Conservation (phyloP, 2,329 filamentous ascomycete species). For the Calonectria hawksworthii region DNA sequence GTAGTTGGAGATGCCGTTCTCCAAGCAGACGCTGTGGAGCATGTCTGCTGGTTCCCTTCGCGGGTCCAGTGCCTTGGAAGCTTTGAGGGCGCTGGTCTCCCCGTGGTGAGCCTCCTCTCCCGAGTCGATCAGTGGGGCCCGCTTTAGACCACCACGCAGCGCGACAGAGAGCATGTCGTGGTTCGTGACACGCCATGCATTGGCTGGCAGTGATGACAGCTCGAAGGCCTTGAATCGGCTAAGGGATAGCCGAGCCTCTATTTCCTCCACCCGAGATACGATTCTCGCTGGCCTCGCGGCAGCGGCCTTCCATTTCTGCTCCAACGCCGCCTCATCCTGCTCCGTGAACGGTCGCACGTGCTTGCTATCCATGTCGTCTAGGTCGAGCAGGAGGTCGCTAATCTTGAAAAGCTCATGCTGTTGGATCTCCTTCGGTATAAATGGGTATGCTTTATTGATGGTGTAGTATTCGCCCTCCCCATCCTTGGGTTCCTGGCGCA, state of each 20-base stretch:
- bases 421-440: conserved; percentile 24
- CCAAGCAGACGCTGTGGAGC: conserved; percentile 38
- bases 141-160: conserved; percentile 46
- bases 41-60: conserved; percentile 13
- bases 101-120: conserved; percentile 26
- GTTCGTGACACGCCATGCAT: conserved; percentile 56
- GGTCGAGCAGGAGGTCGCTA: conserved; percentile 62
- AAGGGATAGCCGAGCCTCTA: conserved; percentile 48
- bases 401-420: conserved; percentile 55
- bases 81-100: conserved; percentile 14
- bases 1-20: conserved; percentile 38
- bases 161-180: conserved; percentile 60
- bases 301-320: conserved; percentile 47
- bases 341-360: conserved; percentile 59
- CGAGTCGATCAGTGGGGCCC: conserved; percentile 30
- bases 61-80: conserved; percentile 19
- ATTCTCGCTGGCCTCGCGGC: conserved; percentile 40
- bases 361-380: conserved; percentile 62
- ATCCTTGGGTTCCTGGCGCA: conserved; percentile 37
- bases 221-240: conserved; percentile 45
- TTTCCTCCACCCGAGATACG: conserved; percentile 43
- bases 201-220: conserved; percentile 40
- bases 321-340: conserved; percentile 51
- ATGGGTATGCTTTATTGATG: conserved; percentile 33
- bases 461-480: conserved; percentile 45